Conservation (phyloP, 179 eudicot genomes). For the Nepenthes alata region DNA sequence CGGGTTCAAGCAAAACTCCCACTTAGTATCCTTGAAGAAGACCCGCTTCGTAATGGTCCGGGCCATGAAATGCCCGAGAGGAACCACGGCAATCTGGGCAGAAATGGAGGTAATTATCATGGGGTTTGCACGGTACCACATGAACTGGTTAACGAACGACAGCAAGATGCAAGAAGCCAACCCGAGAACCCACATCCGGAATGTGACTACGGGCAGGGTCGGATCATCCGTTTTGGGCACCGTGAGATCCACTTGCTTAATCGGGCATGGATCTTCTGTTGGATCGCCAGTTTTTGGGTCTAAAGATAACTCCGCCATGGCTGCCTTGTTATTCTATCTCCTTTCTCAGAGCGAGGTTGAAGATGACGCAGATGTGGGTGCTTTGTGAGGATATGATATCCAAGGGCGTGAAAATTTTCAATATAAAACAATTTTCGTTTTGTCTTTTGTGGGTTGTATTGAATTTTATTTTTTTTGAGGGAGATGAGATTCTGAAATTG, state of each 20-base stretch:
- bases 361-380: too few relatives aligned
- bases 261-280: conserved; percentile 10
- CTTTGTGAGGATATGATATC: too few relatives aligned
- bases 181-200: conserved; percentile 76
- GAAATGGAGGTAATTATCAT: conserved; percentile 31
- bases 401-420: too few relatives aligned
- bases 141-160: conserved; percentile 65
- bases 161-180: conserved; percentile 31
- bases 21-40: conserved; percentile 33
- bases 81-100: conserved; percentile 68
- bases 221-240: conserved; percentile 77
- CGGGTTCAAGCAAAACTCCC: conserved; percentile 45
- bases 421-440: too few relatives aligned
- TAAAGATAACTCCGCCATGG: neutral
- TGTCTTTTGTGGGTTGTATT: too few relatives aligned
- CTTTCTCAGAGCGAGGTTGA: too few relatives aligned
- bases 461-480: too few relatives aligned
- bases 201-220: conserved; percentile 44
- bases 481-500: too few relatives aligned
- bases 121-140: conserved; percentile 67
- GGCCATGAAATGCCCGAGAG: conserved; percentile 71
- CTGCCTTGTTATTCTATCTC: neutral
- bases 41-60: conserved; percentile 28
- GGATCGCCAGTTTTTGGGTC: neutral
- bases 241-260: conserved; percentile 31